Evolutionary conservation across 768 basidiomycete genomes (phyloP), one percentile per base, ranked within the genome.

Genomic region (Harrya chromipes): DNA sequence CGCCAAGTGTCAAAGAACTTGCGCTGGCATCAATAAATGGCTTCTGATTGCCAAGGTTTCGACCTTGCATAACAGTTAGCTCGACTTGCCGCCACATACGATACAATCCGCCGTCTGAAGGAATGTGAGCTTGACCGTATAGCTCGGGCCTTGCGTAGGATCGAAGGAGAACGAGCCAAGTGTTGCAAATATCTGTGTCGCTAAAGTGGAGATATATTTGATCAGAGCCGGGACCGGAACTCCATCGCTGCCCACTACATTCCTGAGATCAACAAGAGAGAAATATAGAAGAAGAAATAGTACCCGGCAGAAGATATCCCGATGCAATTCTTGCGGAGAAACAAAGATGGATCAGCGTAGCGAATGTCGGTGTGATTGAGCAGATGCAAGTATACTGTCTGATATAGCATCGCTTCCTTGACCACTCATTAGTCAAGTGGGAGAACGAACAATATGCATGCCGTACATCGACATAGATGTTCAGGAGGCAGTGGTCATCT

Each of bases 1-100:
- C 72, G 40, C 65, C 63, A 21, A 62, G 56, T 20, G 54, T 58
- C 52, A 44, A 42, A 17, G 63, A 49, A 31, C 66, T 71, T 34
- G 68, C 53, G 42, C 52, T 46, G 5, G 47, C 21, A 11, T 60
- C 59, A 26, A 61, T 43, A 46, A 70, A 60, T 4, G 71, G 64
- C 16, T 72, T 79, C 37, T 72, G 66, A 50, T 73, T 74, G 41
- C 87, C 86, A 27, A 94, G 72, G 59, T 84, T 83, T 35, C 89
- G 81, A 12, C 83, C 90, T 67, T 89, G 85, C 34, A 85, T 73
- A 47, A 90, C 74, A 26, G 80, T 78, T 21, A 93, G 71, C 54
- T 88, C 82, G 20, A 93, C 76, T 64, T 88, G 86, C 43, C 92
- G 78, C 87, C 88, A 93, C 80, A 93, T 87, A 47, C 91, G 83